Base-by-base conservation (phyloP, 1,284 basidiomycete species). In the Puccinia coronata region DNA sequence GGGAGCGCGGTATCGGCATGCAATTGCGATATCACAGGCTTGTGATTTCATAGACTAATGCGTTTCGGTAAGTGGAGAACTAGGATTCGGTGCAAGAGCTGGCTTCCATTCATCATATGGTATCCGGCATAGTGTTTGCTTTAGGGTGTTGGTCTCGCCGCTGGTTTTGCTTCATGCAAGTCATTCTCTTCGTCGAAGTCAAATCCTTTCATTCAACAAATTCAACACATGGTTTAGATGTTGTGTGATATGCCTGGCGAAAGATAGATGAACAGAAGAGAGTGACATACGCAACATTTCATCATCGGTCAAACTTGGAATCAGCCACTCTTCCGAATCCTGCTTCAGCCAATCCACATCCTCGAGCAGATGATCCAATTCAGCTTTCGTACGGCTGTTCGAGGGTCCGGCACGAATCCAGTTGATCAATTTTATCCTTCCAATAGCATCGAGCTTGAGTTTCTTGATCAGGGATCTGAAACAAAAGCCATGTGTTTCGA, bases 381-480 rank as follows among this genome's bases (percentile, higher is more conserved):
- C 74, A 16, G 16, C 41, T 53, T 67, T 77, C 25, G n/a, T 47
- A 18, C 74, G 57, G 47, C 74, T 61, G 31, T 65, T 49, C 16
- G 31, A 49, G 47, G 39, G 36, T 31, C 74, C 74, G 28, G 74
- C 55, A 65, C 74, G 74, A 36, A 77, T 77, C 74, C 74, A 77
- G 49, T 77, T 77, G n/a, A 77, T 77, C 25, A 77, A 31, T 63
- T 77, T 77, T 36, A 77, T 77, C n/a, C 74, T n/a, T 20, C 43
- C 55, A 25, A 65, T 43, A 36, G 18, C 36, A 63, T 77, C 61
- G 41, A 77, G 51, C 25, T 63, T 47, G 36, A 77, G 49, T 16
- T 36, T 59, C 11, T 77, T 65, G 55, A 77, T 77, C 34, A 77
- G 59, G 14, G 39, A 43, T 65, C 63, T 65, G 18, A 77, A 61